Evolutionary conservation across 2,329 filamentous ascomycete genomes (phyloP), one percentile per base, ranked within the genome.

Genomic region (Aspergillus sp.): DNA sequence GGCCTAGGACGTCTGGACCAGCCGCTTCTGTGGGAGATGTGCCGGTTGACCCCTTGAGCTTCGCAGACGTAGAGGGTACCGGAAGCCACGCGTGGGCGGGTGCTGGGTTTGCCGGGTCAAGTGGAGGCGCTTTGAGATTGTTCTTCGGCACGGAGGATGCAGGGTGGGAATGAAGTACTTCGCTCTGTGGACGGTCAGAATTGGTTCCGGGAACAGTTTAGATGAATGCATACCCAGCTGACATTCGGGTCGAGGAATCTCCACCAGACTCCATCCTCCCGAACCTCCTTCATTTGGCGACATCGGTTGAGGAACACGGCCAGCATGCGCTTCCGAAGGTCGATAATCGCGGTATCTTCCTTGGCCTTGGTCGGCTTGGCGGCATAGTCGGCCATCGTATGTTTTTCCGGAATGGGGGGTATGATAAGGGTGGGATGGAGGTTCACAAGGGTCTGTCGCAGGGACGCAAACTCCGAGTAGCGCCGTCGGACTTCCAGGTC

Each of bases 321-420:
- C 49, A 99, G 73, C 94, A 99, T 99, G 64, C 94, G 89, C 78
- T 97, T 97, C 54, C 94, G 85, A 59, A 97, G 78, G 68, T 99
- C 94, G 58, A 99, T 99, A 43, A 97, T 99, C 55, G 93, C 89
- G 53, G 91, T 88, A 69, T 99, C 95, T 72, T 99, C 93, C 71
- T 97, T 99, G 16, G 95, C 95, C 65, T 93, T 97, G 34, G 94
- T 99, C 1, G 95, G 94, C 64, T 96, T 97, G 23, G 95, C 92
- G 14, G 94, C 94, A 69, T 99, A 99, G 71, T 99, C 94, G 56
- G 93, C 93, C 88, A 99, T 96, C 43, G 91, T 94, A 72, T 99
- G 94, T 74, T 99, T 99, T 76, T 99, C 95, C 19, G 94, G 94
- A 65, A 99, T 99, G 3, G 94, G 94, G 6, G 94, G 95, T 48